Conservation (phyloP, 768 basidiomycete genomes). For the Cystobasidium tubakii region DNA sequence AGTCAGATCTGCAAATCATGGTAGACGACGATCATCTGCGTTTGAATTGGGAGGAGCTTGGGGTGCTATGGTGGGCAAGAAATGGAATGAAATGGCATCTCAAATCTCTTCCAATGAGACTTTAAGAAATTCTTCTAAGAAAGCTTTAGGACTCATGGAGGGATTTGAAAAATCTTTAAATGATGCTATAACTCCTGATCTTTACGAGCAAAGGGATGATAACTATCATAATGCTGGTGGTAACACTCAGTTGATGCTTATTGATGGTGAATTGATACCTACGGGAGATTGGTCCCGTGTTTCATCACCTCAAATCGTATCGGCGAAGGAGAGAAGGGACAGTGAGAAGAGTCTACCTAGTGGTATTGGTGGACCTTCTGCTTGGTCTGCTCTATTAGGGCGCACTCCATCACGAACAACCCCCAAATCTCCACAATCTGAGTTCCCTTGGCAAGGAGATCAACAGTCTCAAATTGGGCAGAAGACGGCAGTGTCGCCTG, state of each 20-base stretch:
- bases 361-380: conserved; percentile 24
- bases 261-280: conserved; percentile 2
- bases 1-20: conserved; percentile 2
- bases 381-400: conserved; percentile 25
- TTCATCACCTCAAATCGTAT: background rate
- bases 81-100: conserved; percentile 25
- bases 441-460: background rate
- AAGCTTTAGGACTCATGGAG: conserved; percentile 26
- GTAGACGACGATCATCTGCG: conserved; percentile 27
- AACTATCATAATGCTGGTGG: background rate
- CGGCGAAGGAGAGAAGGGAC: background rate
- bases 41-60: conserved; percentile 34
- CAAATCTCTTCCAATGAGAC: background rate
- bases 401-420: background rate
- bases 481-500: background rate
- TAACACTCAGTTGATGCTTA: background rate
- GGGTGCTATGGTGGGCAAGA: conserved; percentile 31
- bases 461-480: background rate
- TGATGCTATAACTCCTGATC: conserved; percentile 15
- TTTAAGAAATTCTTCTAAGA: conserved; percentile 27
- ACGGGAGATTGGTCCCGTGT: background rate
- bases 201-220: background rate
- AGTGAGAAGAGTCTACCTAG: conserved; percentile 6
- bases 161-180: conserved; percentile 30
- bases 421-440: background rate